Conservation (phyloP, 129 eudicot species). For the Flaveria robusta region DNA sequence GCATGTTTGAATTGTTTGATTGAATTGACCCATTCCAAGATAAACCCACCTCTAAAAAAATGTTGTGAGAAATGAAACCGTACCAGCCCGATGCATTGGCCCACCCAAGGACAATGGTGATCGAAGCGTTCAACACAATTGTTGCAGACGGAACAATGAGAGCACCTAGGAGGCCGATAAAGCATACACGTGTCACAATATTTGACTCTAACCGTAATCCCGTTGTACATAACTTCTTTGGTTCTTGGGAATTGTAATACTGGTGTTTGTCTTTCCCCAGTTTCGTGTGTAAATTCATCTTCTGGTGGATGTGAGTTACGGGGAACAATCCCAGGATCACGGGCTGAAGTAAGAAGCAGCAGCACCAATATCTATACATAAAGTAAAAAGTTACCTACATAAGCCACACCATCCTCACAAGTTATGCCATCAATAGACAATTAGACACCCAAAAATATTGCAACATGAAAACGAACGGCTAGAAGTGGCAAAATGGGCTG, state of each 20-base stretch:
- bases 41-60: constrained; percentile 3
- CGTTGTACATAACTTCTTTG: constrained; percentile 83
- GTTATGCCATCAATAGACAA: not conserved
- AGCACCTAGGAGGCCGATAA: constrained; percentile 97
- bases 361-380: constrained; percentile 60
- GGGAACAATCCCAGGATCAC: constrained; percentile 89
- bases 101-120: constrained; percentile 99
- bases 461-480: not conserved
- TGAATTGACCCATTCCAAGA: not conserved
- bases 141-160: constrained; percentile 96
- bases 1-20: constrained; percentile 1
- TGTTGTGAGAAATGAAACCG: constrained; percentile 1
- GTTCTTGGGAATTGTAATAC: constrained; percentile 80
- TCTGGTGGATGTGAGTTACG: constrained; percentile 90
- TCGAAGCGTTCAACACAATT: constrained; percentile 95
- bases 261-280: constrained; percentile 80
- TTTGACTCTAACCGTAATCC: constrained; percentile 84
- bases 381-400: not conserved
- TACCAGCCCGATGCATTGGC: constrained; percentile 98
- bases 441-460: not conserved
- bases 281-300: constrained; percentile 67
- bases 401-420: constrained; percentile 17
- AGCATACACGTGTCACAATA: constrained; percentile 98
- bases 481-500: not conserved
- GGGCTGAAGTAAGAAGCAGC: constrained; percentile 73